Evolutionary conservation across 805 yeast genomes (phyloP).

Genomic region (Pichia membranifaciens): DNA sequence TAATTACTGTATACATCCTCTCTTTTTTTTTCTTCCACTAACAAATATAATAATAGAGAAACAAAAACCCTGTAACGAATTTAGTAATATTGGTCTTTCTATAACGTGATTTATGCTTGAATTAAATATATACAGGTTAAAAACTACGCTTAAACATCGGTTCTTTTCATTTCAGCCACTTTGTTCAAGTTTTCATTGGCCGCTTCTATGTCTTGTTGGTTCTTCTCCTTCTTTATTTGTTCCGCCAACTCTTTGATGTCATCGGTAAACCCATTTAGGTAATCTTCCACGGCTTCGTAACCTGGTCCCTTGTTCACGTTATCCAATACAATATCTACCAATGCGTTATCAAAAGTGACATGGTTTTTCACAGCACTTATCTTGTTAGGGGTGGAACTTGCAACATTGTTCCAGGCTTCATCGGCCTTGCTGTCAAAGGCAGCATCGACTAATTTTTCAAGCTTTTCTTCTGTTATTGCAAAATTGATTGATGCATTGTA

Average conservation of each 20-base stretch:
- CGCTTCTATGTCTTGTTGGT: slow-evolving; percentile 18
- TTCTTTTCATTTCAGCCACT: slow-evolving; percentile 19
- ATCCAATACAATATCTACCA: slow-evolving; percentile 29
- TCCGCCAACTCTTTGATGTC: slow-evolving; percentile 23
- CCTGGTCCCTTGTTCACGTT: slow-evolving; percentile 29
- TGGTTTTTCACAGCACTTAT: slow-evolving; percentile 20
- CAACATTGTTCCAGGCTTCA: slow-evolving; percentile 18
- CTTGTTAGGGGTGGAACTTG: slow-evolving; percentile 18
- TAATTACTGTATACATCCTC: background rate
- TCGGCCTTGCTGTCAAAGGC: slow-evolving; percentile 43
- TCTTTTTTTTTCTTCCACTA: background rate
- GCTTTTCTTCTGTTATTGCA: slow-evolving; percentile 66
- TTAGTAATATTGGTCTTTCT: too few species aligned
- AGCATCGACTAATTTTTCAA: slow-evolving; percentile 49
- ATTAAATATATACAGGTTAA: background rate
- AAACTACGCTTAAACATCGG: slow-evolving; percentile 2
- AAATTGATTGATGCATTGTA: slow-evolving; percentile 66
- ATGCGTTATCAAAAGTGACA: slow-evolving; percentile 21
- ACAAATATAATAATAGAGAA: too few species aligned
- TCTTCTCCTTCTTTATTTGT: slow-evolving; percentile 19
- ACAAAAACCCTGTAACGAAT: too few species aligned
- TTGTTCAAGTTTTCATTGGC: slow-evolving; percentile 23
- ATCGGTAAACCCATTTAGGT: slow-evolving; percentile 25
- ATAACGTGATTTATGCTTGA: background rate
- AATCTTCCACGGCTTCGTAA: slow-evolving; percentile 28